Evolutionary conservation across 495 filamentous ascomycete species (phyloP).

Genomic region (Trichoderma erinaceum): DNA sequence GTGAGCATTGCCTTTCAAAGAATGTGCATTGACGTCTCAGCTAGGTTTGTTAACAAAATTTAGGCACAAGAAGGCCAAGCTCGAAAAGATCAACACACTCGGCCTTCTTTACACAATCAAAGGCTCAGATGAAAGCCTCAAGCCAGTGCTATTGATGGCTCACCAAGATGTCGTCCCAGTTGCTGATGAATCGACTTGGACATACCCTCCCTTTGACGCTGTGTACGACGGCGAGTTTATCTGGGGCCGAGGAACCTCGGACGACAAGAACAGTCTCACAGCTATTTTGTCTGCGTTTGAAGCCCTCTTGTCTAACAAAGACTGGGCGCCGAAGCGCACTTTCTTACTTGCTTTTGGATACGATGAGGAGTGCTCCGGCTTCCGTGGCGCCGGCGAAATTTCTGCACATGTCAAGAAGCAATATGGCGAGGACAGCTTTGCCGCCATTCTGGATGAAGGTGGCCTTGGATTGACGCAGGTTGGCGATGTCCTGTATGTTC

Average conservation of each 20-base stretch:
- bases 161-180: conserved; percentile 75
- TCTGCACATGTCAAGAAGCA: conserved; percentile 45
- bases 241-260: conserved; percentile 64
- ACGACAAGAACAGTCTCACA: conserved; percentile 71
- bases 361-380: conserved; percentile 64
- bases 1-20: conserved; percentile 13
- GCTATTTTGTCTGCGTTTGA: conserved; percentile 59
- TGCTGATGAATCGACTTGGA: conserved; percentile 52
- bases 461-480: conserved; percentile 43
- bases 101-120: conserved; percentile 63
- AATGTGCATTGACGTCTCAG: too few species aligned
- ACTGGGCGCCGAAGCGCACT: conserved; percentile 55
- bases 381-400: conserved; percentile 52
- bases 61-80: conserved; percentile 33
- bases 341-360: conserved; percentile 65
- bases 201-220: conserved; percentile 59
- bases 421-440: conserved; percentile 58
- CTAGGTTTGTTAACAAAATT: neutral
- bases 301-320: conserved; percentile 48
- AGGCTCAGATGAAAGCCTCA: conserved; percentile 49
- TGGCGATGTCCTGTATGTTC: conserved; percentile 50
- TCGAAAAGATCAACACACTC: conserved; percentile 63
- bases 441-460: conserved; percentile 66
- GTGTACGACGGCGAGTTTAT: conserved; percentile 61
- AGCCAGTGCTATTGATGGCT: conserved; percentile 64